Evolutionary conservation across 345 rosid species (phyloP).

Genomic region (Linum usitatissimum): DNA sequence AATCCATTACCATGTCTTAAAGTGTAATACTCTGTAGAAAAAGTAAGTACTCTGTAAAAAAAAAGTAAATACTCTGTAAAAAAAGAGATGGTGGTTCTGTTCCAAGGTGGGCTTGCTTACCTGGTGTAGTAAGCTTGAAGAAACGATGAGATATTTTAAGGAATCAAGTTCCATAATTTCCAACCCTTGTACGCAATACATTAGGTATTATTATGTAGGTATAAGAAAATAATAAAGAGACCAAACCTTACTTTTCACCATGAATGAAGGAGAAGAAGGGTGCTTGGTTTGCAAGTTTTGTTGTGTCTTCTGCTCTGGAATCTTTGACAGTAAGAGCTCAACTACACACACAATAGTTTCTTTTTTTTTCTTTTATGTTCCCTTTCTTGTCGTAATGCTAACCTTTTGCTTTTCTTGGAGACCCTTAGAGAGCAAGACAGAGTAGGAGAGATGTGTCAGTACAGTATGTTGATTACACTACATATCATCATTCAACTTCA

Average conservation of each 20-base stretch:
- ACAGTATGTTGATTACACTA: not conserved
- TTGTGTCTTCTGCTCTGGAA: not conserved
- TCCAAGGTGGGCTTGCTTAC: not conserved
- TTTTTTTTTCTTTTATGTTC: too few relatives aligned
- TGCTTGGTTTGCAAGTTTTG: not conserved
- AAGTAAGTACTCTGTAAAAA: not conserved
- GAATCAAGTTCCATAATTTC: not conserved
- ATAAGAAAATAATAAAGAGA: not conserved
- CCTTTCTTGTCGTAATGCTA: not conserved
- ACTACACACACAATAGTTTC: not conserved
- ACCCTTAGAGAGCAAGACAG: not conserved
- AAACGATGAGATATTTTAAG: not conserved
- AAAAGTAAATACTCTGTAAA: not conserved
- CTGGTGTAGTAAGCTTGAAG: not conserved
- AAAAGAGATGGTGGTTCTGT: not conserved
- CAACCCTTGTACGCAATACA: too few relatives aligned
- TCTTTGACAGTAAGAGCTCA: not conserved
- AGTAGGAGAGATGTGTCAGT: not conserved
- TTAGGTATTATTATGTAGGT: not conserved
- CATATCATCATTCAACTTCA: too few relatives aligned
- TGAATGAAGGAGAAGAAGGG: not conserved
- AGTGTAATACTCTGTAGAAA: not conserved
- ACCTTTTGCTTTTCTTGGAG: not conserved
- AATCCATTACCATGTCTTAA: not conserved
- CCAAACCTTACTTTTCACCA: not conserved